A percentile compares a stretch with the other conserved stretches of the same genome.
Conservation (phyloP, 2,329 filamentous ascomycete genomes). For the Xylaria hypoxylon region DNA sequence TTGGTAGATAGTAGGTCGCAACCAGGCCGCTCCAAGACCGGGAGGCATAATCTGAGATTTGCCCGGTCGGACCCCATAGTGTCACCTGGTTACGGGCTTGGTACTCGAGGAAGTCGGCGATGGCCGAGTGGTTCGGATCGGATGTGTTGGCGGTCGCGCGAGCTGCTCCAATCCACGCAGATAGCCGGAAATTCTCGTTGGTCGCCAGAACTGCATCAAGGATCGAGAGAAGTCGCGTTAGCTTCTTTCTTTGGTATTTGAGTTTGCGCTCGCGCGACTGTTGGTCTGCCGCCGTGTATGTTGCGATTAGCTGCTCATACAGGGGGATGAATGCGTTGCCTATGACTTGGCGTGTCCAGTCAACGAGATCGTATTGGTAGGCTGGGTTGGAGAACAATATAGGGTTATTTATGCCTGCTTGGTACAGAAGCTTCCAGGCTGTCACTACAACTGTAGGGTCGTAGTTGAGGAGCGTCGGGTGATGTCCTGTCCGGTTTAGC, state of each 20-base stretch:
- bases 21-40: slow-evolving; percentile 39
- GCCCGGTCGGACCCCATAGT: slow-evolving; percentile 37
- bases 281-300: slow-evolving; percentile 18
- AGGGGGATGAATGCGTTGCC: slow-evolving; percentile 38
- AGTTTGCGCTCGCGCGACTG: slow-evolving; percentile 4
- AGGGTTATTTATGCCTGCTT: slow-evolving; percentile 31
- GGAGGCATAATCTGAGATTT: slow-evolving; percentile 38
- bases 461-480: slow-evolving; percentile 39
- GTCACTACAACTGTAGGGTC: slow-evolving; percentile 30
- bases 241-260: slow-evolving; percentile 26
- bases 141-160: slow-evolving; percentile 32
- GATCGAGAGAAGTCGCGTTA: slow-evolving; percentile 29
- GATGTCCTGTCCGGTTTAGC: slow-evolving; percentile 38
- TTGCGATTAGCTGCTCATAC: slow-evolving; percentile 35
- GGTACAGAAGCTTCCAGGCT: slow-evolving; percentile 37
- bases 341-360: slow-evolving; percentile 39
- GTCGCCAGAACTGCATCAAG: slow-evolving; percentile 36
- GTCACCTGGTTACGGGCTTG: slow-evolving; percentile 41
- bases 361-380: slow-evolving; percentile 40
- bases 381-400: slow-evolving; percentile 35
- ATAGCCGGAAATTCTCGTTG: slow-evolving; percentile 35
- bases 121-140: slow-evolving; percentile 20
- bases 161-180: slow-evolving; percentile 35
- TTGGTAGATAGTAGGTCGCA: slow-evolving; percentile 33
- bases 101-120: slow-evolving; percentile 40